A percentile compares a stretch with the other conserved stretches of the same genome.
Conservation (phyloP, 129 eudicot genomes). For the Kitagawia praeruptora region DNA sequence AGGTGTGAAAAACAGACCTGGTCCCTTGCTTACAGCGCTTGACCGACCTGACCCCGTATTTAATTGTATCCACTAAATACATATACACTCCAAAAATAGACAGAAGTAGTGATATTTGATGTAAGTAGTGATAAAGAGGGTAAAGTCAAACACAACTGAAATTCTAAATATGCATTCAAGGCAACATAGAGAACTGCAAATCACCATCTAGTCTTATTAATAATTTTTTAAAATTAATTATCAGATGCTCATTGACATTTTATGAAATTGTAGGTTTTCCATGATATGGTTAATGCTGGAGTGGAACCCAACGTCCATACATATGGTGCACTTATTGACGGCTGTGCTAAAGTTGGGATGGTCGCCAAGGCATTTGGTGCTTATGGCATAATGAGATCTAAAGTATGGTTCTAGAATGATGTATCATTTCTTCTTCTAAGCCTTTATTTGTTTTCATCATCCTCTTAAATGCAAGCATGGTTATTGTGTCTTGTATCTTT, state of each 20-base stretch:
- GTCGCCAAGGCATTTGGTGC: constrained; percentile 99
- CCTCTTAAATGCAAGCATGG: constrained; percentile 1
- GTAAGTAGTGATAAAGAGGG: neutral
- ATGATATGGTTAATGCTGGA: constrained; percentile 90
- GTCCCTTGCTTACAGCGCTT: too few relatives aligned
- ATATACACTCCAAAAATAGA: neutral
- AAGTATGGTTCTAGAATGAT: constrained; percentile 43
- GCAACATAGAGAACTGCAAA: neutral
- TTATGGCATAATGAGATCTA: constrained; percentile 93
- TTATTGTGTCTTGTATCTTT: constrained; percentile 5
- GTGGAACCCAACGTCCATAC: constrained; percentile 89
- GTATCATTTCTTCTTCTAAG: neutral
- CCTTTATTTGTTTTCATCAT: neutral
- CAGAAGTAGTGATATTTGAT: neutral
- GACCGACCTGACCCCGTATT: too few relatives aligned
- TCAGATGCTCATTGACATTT: neutral
- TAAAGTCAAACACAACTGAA: neutral
- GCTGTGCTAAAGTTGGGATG: constrained; percentile 98
- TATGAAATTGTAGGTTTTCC: constrained; percentile 60
- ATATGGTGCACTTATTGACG: constrained; percentile 97
- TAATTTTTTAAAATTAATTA: neutral
- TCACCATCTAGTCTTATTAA: neutral
- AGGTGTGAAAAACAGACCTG: neutral
- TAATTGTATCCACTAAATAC: neutral
- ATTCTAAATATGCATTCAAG: neutral